Conservation (phyloP, 495 filamentous ascomycete species). For the Talaromyces thailandensis region DNA sequence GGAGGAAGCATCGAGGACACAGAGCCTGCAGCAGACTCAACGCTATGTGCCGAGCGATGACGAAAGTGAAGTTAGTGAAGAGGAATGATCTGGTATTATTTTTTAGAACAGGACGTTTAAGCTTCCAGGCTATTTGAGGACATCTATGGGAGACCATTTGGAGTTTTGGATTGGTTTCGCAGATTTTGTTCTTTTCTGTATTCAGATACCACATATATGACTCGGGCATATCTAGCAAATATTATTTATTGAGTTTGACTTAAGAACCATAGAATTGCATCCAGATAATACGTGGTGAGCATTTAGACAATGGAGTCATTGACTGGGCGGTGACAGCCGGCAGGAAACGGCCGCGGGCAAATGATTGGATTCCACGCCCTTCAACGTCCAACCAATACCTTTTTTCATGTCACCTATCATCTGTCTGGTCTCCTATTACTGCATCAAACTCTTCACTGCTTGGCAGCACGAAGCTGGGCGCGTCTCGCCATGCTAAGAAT, state of each 20-base stretch:
- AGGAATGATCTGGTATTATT: constrained; percentile 23
- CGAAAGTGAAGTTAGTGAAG: constrained; percentile 42
- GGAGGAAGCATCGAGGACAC: constrained; percentile 27
- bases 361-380: not conserved
- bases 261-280: not conserved
- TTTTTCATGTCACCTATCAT: not conserved
- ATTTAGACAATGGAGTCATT: not conserved
- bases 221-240: not conserved
- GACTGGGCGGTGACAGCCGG: not conserved
- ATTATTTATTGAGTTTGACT: not conserved
- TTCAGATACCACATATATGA: not conserved
- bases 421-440: not conserved
- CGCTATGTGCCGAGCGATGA: constrained; percentile 33
- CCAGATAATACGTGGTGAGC: not conserved
- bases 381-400: not conserved
- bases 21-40: constrained; percentile 21
- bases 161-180: constrained; percentile 9
- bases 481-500: not conserved
- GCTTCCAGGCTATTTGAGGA: not conserved
- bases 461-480: not conserved
- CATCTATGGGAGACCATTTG: not conserved
- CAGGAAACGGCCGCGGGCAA: not conserved
- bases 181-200: constrained; percentile 10
- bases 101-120: not conserved
- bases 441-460: not conserved